Evolutionary conservation across 2,329 filamentous ascomycete genomes (phyloP).

Genomic region (Xylogone sp.): DNA sequence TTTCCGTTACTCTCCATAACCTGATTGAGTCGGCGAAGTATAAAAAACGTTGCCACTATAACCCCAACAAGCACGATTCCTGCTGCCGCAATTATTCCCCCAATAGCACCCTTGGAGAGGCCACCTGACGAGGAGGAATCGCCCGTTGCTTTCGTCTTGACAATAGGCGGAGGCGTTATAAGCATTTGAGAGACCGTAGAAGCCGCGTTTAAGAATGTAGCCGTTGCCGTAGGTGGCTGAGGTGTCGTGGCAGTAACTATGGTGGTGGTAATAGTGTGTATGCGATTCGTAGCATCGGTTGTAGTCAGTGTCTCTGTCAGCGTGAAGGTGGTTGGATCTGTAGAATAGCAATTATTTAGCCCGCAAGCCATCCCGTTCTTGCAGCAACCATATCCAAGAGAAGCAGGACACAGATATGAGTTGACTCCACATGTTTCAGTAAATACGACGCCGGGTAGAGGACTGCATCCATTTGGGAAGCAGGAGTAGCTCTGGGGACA

Average conservation of each 20-base stretch:
- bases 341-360: constrained; percentile 42
- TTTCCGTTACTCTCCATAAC: constrained; percentile 30
- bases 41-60: constrained; percentile 41
- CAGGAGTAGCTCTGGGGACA: constrained; percentile 44
- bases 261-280: constrained; percentile 35
- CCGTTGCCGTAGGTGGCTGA: constrained; percentile 19
- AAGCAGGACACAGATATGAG: constrained; percentile 46
- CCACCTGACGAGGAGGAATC: constrained; percentile 29
- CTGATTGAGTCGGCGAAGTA: constrained; percentile 44
- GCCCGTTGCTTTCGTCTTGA: constrained; percentile 24
- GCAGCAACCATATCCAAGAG: constrained; percentile 51
- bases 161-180: constrained; percentile 12
- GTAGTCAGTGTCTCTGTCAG: constrained; percentile 42
- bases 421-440: constrained; percentile 39
- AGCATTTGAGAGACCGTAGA: constrained; percentile 13
- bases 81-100: constrained; percentile 51
- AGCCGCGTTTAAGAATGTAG: constrained; percentile 3
- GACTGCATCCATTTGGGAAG: constrained; percentile 38
- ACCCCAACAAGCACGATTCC: constrained; percentile 45
- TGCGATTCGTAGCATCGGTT: constrained; percentile 36
- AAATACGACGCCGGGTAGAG: constrained; percentile 38
- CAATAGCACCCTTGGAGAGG: constrained; percentile 35
- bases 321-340: constrained; percentile 40
- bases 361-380: constrained; percentile 46
- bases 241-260: constrained; percentile 35